Base-by-base conservation (phyloP, 1,139 yeast species). In the Yamadazyma friedrichii region DNA sequence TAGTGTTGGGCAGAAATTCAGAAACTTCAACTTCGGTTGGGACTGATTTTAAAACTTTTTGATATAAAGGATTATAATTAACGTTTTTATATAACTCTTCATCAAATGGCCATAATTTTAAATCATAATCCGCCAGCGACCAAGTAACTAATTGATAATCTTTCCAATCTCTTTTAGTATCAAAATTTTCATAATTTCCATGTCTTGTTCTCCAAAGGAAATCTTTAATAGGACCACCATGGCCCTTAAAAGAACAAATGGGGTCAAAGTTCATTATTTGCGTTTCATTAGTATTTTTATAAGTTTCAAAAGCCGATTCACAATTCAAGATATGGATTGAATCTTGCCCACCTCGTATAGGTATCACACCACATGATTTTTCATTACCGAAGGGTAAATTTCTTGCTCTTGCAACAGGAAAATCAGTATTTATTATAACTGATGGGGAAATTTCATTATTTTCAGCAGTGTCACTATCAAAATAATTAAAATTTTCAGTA, bases 121-220 rank as follows among this genome's bases (percentile, higher is more conserved):
- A 66, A 56, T 88, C 95, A 50, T 82, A 79, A 56, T 93, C 98
- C 47, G 59, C 66, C 15, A 87, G 82, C 0, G 95, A 84, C 97
- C 98, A 93, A 0, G 98, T 88, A 0, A 93, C 94, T 40, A 93
- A 62, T 58, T 91, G 97, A 55, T 78, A 89, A 46, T 88, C 96
- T 42, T 89, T 71, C 66, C 89, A 89, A 50, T 80, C 83, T 9
- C 70, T 53, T 6, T 64, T 67, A 1, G 74, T 59, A 13, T 73
- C 74, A 48, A 49, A 65, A 15, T 48, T 64, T 25, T 58, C 60
- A 41, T 70, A 70, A 4, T 45, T 45, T 34, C 60, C 70, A 42
- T 65, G 72, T 41, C 88, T 67, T 8, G 80, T 67, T 50, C 97
- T 69, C 97, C 97, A 91, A 2, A 91, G 68, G 57, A 89, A 88